These are phyloP conservation scores for Sugiyamaella smithiae DNA, from an alignment of 805 yeast genomes.

Conservation along the genomic window DNA sequence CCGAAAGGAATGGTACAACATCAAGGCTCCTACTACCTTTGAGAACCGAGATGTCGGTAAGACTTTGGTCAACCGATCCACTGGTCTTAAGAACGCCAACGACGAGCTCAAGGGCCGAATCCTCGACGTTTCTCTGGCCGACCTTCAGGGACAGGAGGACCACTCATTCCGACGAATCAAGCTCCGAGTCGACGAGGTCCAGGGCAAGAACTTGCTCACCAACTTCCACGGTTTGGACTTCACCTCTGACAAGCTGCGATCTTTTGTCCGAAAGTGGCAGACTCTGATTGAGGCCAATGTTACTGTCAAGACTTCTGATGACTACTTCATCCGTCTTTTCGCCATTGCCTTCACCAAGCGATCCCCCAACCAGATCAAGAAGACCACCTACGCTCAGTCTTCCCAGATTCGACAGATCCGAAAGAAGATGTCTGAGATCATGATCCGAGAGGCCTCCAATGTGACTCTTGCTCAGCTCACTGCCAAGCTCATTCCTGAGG, in stretches of 20 bases:
- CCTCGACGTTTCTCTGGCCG: slow-evolving; percentile 93
- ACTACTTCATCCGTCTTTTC: slow-evolving; percentile 93
- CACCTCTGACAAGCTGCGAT: slow-evolving; percentile 96
- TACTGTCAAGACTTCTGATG: slow-evolving; percentile 97
- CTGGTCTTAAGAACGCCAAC: slow-evolving; percentile 96
- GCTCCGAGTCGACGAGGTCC: slow-evolving; percentile 98
- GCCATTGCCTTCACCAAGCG: slow-evolving; percentile 99
- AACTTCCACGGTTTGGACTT: slow-evolving; percentile 99
- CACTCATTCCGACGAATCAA: slow-evolving; percentile 96
- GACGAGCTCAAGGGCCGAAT: slow-evolving; percentile 98
- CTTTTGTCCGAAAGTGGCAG: slow-evolving; percentile 99
- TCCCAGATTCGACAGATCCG: slow-evolving; percentile 97
- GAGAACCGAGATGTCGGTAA: slow-evolving; percentile 99
- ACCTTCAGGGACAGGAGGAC: slow-evolving; percentile 98
- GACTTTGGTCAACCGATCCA: slow-evolving; percentile 96
- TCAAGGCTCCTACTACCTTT: slow-evolving; percentile 98
- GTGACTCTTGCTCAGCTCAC: slow-evolving; percentile 95
- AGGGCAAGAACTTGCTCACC: slow-evolving; percentile 97
- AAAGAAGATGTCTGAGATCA: slow-evolving; percentile 93
- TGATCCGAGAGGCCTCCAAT: slow-evolving; percentile 93
- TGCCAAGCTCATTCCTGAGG: slow-evolving; percentile 97
- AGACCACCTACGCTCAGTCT: slow-evolving; percentile 96
- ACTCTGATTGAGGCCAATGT: slow-evolving; percentile 96
- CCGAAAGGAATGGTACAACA: slow-evolving; percentile 98
- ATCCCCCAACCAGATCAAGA: slow-evolving; percentile 94